Evolutionary conservation across 805 yeast genomes (phyloP).

Genomic region (Candida maris): DNA sequence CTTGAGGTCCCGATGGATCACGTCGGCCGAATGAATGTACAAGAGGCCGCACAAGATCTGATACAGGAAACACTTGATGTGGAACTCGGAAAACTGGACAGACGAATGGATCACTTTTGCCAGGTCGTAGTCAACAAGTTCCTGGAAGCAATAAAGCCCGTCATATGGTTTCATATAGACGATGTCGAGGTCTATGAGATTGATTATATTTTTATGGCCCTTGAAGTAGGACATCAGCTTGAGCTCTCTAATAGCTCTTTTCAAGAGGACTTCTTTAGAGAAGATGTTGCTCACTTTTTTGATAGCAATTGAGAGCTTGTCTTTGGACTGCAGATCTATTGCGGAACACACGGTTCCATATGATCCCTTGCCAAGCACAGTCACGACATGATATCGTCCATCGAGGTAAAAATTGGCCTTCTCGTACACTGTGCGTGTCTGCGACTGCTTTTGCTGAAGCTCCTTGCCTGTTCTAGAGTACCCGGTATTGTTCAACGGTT

Average conservation of each 20-base stretch:
- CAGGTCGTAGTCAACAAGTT: constrained; percentile 76
- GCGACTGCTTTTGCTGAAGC: constrained; percentile 9
- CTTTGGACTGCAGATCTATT: constrained; percentile 42
- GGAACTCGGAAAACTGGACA: constrained; percentile 79
- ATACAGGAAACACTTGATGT: constrained; percentile 68
- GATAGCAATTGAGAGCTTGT: constrained; percentile 54
- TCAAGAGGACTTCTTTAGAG: constrained; percentile 59
- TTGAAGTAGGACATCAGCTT: constrained; percentile 75
- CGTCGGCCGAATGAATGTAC: constrained; percentile 88
- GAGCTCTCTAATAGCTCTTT: constrained; percentile 81
- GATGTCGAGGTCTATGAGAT: constrained; percentile 69
- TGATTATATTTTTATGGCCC: constrained; percentile 82
- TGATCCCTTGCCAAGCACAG: constrained; percentile 75
- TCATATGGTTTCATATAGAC: constrained; percentile 65
- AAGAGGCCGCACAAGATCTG: constrained; percentile 84
- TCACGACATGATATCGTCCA: constrained; percentile 52
- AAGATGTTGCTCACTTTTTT: constrained; percentile 77
- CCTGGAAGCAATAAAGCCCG: constrained; percentile 88
- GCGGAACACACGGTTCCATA: constrained; percentile 87
- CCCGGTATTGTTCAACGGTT: constrained; percentile 14
- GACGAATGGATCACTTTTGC: constrained; percentile 75
- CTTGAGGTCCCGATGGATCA: constrained; percentile 87
- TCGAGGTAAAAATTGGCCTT: constrained; percentile 61
- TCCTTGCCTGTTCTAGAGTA: constrained; percentile 12
- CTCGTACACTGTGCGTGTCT: constrained; percentile 37